Conservation (phyloP, 1,284 basidiomycete genomes). For the Irpex sp. region DNA sequence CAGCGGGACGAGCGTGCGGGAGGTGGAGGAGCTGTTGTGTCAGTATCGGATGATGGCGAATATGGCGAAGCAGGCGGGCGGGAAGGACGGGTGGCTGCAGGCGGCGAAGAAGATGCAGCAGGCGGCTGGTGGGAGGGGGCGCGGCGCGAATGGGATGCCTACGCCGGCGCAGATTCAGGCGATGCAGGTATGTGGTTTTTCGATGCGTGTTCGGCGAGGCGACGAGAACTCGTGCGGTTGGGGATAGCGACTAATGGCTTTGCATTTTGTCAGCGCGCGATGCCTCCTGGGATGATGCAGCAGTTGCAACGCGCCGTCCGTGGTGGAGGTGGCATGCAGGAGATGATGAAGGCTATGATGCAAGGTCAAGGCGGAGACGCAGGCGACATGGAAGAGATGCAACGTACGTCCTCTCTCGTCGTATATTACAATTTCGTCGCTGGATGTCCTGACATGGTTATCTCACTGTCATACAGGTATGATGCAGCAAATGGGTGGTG, state of each 20-base stretch:
- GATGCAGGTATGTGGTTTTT: conserved; percentile 73
- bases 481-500: conserved; percentile 87
- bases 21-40: conserved; percentile 94
- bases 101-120: conserved; percentile 90
- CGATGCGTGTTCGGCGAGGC: neutral
- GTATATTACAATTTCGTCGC: neutral
- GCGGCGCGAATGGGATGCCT: conserved; percentile 84
- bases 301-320: conserved; percentile 83
- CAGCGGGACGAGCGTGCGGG: conserved; percentile 93
- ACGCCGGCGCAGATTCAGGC: conserved; percentile 90
- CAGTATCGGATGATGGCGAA: conserved; percentile 98
- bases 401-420: conserved; percentile 47
- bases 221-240: conserved; percentile 6
- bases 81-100: conserved; percentile 91
- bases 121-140: conserved; percentile 80
- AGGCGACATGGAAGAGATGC: conserved; percentile 84
- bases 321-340: conserved; percentile 84
- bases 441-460: neutral
- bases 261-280: conserved; percentile 55
- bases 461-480: conserved; percentile 46
- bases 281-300: conserved; percentile 88
- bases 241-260: neutral
- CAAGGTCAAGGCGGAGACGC: conserved; percentile 83
- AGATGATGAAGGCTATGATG: conserved; percentile 97
- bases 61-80: conserved; percentile 96